Evolutionary conservation across 352 stramenopile genomes (phyloP).

Genomic region (Pythium graminicola): DNA sequence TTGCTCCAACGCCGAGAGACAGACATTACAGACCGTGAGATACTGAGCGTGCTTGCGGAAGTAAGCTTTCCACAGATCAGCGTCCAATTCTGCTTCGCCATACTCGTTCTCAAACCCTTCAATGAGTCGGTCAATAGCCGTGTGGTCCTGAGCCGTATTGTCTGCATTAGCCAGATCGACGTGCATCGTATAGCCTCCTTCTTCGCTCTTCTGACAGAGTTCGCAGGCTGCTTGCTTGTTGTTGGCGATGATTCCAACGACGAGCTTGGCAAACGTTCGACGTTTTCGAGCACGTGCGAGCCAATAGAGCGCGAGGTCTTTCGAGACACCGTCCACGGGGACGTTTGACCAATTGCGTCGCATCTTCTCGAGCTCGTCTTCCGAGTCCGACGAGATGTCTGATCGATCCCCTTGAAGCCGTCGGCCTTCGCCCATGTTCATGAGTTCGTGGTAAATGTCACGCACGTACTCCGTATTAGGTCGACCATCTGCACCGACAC

Average conservation of each 20-base stretch:
- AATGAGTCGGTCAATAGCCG: conserved; percentile 74
- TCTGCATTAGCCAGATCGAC: conserved; percentile 77
- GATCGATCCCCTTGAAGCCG: conserved; percentile 82
- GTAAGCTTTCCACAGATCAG: conserved; percentile 95
- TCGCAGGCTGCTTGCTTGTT: conserved; percentile 83
- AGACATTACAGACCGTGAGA: conserved; percentile 93
- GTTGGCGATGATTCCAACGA: conserved; percentile 72
- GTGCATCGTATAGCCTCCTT: conserved; percentile 65
- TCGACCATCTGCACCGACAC: conserved; percentile 50
- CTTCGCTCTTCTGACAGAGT: conserved; percentile 67
- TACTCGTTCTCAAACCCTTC: conserved; percentile 76
- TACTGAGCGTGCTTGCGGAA: conserved; percentile 92
- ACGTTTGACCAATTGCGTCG: conserved; percentile 81
- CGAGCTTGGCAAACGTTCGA: conserved; percentile 84
- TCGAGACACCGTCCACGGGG: conserved; percentile 72
- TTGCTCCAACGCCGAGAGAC: conserved; percentile 56
- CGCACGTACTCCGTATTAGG: conserved; percentile 93
- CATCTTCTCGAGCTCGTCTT: conserved; percentile 88
- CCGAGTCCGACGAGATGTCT: conserved; percentile 91
- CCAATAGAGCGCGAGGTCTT: conserved; percentile 91
- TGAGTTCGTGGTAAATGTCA: conserved; percentile 94
- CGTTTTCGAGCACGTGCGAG: conserved; percentile 90
- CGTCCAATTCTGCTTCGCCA: conserved; percentile 79
- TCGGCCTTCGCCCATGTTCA: conserved; percentile 89
- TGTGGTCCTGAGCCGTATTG: conserved; percentile 55